phyloP scores from a whole-genome alignment of 2,329 filamentous ascomycete species.

The Colletotrichum sp. region DNA sequence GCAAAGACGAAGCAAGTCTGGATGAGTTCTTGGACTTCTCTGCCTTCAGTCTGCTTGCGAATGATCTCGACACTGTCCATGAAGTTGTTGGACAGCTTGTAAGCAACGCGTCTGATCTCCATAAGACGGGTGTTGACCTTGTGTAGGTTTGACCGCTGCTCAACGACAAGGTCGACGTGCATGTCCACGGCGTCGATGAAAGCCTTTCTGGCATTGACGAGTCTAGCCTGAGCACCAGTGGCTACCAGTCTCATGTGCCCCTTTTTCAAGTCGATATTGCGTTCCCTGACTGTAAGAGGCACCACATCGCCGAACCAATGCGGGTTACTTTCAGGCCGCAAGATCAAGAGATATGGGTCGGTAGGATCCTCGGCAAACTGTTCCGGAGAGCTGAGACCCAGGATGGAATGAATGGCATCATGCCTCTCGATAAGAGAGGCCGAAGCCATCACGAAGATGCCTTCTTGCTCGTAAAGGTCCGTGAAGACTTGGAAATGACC shows the following conservation, averaged over 20 bases:
- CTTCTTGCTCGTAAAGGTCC: slow-evolving; percentile 71
- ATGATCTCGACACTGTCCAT: slow-evolving; percentile 99
- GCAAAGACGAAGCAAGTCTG: slow-evolving; percentile 98
- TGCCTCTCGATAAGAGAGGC: slow-evolving; percentile 76
- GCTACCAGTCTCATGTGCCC: slow-evolving; percentile 89
- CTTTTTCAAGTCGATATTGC: slow-evolving; percentile 82
- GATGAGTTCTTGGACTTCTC: slow-evolving; percentile 93
- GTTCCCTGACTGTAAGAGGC: slow-evolving; percentile 73
- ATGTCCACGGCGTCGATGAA: slow-evolving; percentile 82
- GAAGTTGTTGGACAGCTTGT: slow-evolving; percentile 95
- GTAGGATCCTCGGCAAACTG: slow-evolving; percentile 71
- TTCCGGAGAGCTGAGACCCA: slow-evolving; percentile 70
- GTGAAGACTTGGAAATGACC: slow-evolving; percentile 89
- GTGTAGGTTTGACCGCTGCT: slow-evolving; percentile 90
- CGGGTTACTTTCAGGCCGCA: slow-evolving; percentile 80
- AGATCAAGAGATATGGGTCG: slow-evolving; percentile 84
- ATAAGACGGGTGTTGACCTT: slow-evolving; percentile 91
- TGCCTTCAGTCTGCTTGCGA: slow-evolving; percentile 79
- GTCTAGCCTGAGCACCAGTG: slow-evolving; percentile 79
- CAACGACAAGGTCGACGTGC: slow-evolving; percentile 86
- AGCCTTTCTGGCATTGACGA: slow-evolving; percentile 78
- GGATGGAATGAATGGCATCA: slow-evolving; percentile 83
- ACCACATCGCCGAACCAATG: slow-evolving; percentile 83
- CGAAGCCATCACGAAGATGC: slow-evolving; percentile 84
- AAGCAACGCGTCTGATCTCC: slow-evolving; percentile 94